Evolutionary conservation across 345 rosid genomes (phyloP).

Genomic region (Hibiscus trionum): DNA sequence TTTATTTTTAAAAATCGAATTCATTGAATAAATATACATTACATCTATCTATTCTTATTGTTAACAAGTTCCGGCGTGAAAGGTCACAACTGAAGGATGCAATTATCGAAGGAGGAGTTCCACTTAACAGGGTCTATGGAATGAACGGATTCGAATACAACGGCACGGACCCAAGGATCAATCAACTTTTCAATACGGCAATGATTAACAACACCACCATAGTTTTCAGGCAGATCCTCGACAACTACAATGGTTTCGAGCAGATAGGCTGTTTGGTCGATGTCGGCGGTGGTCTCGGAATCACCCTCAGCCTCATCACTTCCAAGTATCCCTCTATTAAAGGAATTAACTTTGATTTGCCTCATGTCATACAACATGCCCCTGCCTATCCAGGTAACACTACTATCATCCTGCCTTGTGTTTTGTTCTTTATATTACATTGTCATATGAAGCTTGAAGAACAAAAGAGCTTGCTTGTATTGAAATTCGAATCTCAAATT

Average conservation of each 20-base stretch:
- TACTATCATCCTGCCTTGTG: not conserved
- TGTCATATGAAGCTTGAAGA: no score
- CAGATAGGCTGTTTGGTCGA: not conserved
- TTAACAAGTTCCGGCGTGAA: not conserved
- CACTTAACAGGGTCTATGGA: not conserved
- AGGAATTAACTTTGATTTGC: not conserved
- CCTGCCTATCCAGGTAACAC: not conserved
- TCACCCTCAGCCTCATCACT: not conserved
- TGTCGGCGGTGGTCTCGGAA: not conserved
- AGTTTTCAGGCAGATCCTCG: not conserved
- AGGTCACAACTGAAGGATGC: slow-evolving; percentile 32
- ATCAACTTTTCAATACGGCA: not conserved
- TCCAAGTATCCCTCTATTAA: not conserved
- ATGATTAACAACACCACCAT: not conserved
- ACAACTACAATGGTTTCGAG: not conserved
- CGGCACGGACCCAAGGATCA: not conserved
- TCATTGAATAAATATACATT: no score
- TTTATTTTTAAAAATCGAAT: no score
- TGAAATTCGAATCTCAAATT: not conserved
- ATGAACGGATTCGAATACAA: not conserved
- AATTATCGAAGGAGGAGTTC: not conserved
- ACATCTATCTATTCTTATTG: not conserved
- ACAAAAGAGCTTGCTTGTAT: not conserved
- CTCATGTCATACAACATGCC: not conserved
- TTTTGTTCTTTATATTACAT: no score